Evolutionary conservation across 805 yeast genomes (phyloP), one percentile per base, ranked within the genome.

Genomic region (Candida stauntonica): DNA sequence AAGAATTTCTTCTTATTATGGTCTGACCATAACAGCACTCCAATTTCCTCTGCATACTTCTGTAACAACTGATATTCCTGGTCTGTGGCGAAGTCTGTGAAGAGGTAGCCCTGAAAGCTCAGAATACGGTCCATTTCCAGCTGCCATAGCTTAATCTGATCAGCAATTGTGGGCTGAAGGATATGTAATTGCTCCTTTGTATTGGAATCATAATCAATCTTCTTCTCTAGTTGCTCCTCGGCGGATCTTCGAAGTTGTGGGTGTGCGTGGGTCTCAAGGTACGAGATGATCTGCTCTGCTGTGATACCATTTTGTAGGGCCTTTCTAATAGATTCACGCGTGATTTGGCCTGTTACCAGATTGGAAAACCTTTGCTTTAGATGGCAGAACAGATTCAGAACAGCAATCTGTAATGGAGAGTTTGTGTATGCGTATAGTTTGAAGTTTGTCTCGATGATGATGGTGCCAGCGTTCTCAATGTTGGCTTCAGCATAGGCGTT

Each of bases 81-180:
- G 38, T 75, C 82, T 43, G 71, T 81, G 17, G 81, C 69, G 59
- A 93, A 93, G 51, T 91, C 96, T 41, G 86, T 81, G 64, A 86
- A 93, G 32, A 93, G 62, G 42, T 81, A 88, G 0, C 99, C 99
- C 20, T 81, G 86, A 35, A 78, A 84, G 1, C 93, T 76, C 50
- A 84, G 80, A 47, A 93, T 86, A 62, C 99, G 75, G 60, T 93
- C 98, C 64, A 89, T 63, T 58, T 93, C 99, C 44, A 93, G 68
- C 65, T 93, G 98, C 99, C 99, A 93, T 37, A 93, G 69, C 57
- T 80, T 81, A 51, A 93, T 86, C 60, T 93, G 99, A 62, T 93
- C 99, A 1, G 86, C 85, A n/a, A 93, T 95, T 0, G 96, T 93
- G 0, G 98, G 96, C 4, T 98, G 98, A 5, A 85, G 59, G 11